Percentiles rank a stretch among this genome's conserved stretches.
phyloP scores from a whole-genome alignment of 2,329 filamentous ascomycete genomes.

The Paecilomyces formosus region DNA sequence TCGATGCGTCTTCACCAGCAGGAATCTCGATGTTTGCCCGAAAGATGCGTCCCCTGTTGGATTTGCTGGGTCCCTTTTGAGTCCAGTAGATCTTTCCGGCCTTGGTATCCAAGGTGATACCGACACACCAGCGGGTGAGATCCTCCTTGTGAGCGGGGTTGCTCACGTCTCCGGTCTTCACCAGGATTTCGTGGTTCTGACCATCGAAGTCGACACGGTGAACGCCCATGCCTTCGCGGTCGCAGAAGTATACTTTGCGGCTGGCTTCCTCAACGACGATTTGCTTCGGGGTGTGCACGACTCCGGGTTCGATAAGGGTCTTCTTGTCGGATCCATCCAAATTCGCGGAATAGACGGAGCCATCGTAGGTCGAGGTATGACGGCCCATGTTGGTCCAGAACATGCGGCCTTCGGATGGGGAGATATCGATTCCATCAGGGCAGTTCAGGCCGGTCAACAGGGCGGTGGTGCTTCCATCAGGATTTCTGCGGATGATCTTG shows the following conservation, averaged over 20 bases:
- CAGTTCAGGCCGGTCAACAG: too few relatives aligned
- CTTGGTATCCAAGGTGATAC: neutral
- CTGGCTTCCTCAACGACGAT: neutral
- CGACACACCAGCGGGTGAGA: neutral
- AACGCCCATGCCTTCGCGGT: slow-evolving; percentile 5
- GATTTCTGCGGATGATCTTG: too few relatives aligned
- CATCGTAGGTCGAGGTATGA: neutral
- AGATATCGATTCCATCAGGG: neutral
- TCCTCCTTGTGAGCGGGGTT: neutral
- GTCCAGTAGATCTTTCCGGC: slow-evolving; percentile 1
- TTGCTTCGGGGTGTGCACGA: neutral
- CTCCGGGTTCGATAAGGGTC: neutral
- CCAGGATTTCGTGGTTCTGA: slow-evolving; percentile 3
- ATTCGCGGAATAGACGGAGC: neutral
- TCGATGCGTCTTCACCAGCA: neutral
- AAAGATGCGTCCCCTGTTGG: slow-evolving; percentile 3
- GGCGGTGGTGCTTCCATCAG: too few relatives aligned
- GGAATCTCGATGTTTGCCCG: slow-evolving; percentile 1
- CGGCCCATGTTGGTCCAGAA: neutral
- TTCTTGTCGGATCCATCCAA: neutral
- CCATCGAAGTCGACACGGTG: slow-evolving; percentile 5
- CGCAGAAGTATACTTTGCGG: slow-evolving; percentile 5
- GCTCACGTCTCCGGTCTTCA: neutral
- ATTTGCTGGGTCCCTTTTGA: slow-evolving; percentile 3
- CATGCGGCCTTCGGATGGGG: neutral